phyloP scores from a whole-genome alignment of 139 green algal genomes.

The Trebouxia sp. region DNA sequence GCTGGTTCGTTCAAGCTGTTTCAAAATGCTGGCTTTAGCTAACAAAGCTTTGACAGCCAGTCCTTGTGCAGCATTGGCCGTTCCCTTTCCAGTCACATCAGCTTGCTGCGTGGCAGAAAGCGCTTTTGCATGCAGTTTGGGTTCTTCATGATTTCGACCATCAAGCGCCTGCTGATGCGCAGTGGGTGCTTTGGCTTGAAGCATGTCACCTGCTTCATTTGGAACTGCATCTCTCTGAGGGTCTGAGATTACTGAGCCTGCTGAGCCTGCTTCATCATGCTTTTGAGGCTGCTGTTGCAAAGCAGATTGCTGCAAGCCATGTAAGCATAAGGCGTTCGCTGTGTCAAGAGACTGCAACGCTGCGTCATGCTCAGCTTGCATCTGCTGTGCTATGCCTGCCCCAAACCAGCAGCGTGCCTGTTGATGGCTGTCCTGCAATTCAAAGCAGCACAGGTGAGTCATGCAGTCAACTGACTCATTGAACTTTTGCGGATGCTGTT shows the following conservation, averaged over 20 bases:
- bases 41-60: neutral
- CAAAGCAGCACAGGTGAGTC: neutral
- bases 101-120: neutral
- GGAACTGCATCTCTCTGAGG: too few species aligned
- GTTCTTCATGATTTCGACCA: too few species aligned
- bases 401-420: conserved; percentile 39
- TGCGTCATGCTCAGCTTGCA: conserved; percentile 39
- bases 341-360: conserved; percentile 37
- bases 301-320: neutral
- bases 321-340: neutral
- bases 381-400: conserved; percentile 39
- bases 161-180: too few species aligned
- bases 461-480: neutral
- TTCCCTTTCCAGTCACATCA: neutral
- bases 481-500: neutral
- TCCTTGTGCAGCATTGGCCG: neutral
- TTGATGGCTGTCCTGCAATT: conserved; percentile 29
- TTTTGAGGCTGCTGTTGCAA: neutral
- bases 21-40: conserved; percentile 22
- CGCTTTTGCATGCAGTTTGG: too few species aligned
- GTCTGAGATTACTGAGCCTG: too few species aligned
- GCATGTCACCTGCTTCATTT: too few species aligned
- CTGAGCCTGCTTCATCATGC: neutral
- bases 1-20: conserved; percentile 1
- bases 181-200: too few species aligned